These are phyloP conservation scores for Forsythia viridissima DNA, from an alignment of 257 asterid species.

Conservation along the genomic window DNA sequence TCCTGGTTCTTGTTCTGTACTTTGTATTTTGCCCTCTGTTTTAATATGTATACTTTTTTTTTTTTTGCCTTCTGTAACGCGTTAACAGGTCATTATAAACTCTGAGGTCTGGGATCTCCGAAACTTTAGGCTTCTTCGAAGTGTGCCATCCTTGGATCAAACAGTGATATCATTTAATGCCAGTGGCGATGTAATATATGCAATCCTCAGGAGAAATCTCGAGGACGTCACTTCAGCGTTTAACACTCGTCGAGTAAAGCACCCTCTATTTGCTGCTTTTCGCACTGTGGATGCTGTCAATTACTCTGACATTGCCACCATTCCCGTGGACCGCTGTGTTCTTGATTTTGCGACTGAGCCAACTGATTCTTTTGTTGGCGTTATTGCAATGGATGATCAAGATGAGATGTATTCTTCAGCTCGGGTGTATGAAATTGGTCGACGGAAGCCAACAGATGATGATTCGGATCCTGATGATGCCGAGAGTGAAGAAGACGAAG, in stretches of 20 bases:
- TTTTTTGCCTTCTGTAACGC: neutral
- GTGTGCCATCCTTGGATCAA: constrained; percentile 88
- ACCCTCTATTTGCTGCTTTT: constrained; percentile 91
- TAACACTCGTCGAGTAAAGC: constrained; percentile 81
- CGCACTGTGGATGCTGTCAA: constrained; percentile 94
- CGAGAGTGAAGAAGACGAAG: constrained; percentile 84
- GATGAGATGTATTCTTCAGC: constrained; percentile 96
- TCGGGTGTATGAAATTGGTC: constrained; percentile 87
- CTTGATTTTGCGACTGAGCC: constrained; percentile 93
- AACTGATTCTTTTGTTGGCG: constrained; percentile 91
- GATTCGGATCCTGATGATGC: constrained; percentile 99
- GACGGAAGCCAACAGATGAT: constrained; percentile 89
- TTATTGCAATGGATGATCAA: constrained; percentile 90
- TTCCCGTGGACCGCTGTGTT: constrained; percentile 90
- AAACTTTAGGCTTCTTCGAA: constrained; percentile 76
- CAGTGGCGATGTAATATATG: constrained; percentile 90
- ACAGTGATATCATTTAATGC: constrained; percentile 83
- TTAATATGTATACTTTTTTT: neutral
- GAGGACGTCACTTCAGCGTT: constrained; percentile 88
- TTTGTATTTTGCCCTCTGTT: neutral
- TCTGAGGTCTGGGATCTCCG: constrained; percentile 99
- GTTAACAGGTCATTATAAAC: constrained; percentile 80
- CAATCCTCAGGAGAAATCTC: constrained; percentile 83
- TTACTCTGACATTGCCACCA: constrained; percentile 89
- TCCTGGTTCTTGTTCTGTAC: neutral